Conservation (phyloP, 2,329 filamentous ascomycete genomes). For the Aspergillus arachidicola region DNA sequence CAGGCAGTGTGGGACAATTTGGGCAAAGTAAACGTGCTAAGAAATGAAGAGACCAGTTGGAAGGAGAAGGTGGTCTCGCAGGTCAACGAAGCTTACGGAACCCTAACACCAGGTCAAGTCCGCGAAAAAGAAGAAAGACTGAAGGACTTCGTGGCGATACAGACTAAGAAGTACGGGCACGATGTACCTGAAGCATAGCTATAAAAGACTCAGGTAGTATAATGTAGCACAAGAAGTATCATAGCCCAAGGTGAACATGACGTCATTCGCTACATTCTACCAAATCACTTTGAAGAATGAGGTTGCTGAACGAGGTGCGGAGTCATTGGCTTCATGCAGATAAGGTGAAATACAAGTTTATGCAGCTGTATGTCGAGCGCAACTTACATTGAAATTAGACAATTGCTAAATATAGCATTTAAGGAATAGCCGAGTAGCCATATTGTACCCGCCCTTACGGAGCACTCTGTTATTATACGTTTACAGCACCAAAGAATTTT, state of each 20-base stretch:
- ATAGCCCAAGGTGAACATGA: not conserved
- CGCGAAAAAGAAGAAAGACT: constrained; percentile 31
- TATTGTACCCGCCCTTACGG: not conserved
- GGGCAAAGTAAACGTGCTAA: constrained; percentile 38
- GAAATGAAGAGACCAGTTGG: constrained; percentile 47
- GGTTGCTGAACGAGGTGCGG: too few species aligned
- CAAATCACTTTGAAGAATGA: too few species aligned
- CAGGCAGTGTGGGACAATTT: constrained; percentile 57
- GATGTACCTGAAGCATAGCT: not conserved
- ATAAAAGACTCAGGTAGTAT: not conserved
- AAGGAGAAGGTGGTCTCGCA: constrained; percentile 50
- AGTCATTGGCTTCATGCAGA: too few species aligned
- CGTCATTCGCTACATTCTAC: not conserved
- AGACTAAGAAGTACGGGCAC: constrained; percentile 20
- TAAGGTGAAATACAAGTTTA: not conserved
- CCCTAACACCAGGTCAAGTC: constrained; percentile 19
- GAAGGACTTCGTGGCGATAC: constrained; percentile 27
- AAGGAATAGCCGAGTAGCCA: not conserved
- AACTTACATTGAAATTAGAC: not conserved
- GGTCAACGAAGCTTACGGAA: constrained; percentile 52
- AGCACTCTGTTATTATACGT: not conserved
- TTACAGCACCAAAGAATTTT: not conserved
- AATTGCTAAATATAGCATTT: not conserved
- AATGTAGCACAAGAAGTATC: not conserved
- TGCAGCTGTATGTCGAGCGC: not conserved